Conservation (phyloP, 129 eudicot species). For the Heracleum sosnowskyi region DNA sequence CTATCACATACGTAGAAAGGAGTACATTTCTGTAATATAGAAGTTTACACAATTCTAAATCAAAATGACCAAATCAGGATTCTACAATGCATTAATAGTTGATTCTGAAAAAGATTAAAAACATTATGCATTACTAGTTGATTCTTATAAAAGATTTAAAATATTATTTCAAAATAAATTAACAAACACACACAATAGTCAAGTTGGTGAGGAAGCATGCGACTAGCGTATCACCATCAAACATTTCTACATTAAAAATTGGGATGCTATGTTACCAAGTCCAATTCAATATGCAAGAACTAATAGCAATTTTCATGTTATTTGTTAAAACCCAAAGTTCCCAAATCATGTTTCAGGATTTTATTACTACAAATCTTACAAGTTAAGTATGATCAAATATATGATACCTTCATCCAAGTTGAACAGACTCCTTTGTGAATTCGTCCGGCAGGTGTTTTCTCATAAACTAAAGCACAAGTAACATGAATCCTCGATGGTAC, state of each 20-base stretch:
- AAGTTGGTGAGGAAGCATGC: not conserved
- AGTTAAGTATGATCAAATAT: too few species aligned
- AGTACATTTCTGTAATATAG: not conserved
- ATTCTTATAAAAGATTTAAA: not conserved
- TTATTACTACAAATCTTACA: conserved; percentile 31
- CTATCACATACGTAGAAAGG: not conserved
- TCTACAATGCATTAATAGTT: not conserved
- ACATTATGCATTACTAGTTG: too few species aligned
- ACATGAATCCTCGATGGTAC: conserved; percentile 59
- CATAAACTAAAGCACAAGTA: conserved; percentile 73
- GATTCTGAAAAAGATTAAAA: too few species aligned
- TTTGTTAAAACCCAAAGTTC: not conserved
- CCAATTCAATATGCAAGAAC: not conserved
- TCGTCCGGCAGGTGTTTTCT: conserved; percentile 77
- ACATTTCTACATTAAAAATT: not conserved
- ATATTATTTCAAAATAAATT: too few species aligned
- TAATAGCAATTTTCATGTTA: not conserved
- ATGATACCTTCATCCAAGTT: conserved; percentile 92
- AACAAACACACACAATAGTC: not conserved
- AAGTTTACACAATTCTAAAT: not conserved
- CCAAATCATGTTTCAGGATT: conserved; percentile 26
- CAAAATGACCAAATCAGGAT: not conserved
- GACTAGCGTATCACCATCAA: not conserved
- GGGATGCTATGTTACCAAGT: not conserved
- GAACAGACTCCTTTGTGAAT: conserved; percentile 79